Base-by-base conservation (phyloP, 1,284 basidiomycete species). In the Vanrija sp. region DNA sequence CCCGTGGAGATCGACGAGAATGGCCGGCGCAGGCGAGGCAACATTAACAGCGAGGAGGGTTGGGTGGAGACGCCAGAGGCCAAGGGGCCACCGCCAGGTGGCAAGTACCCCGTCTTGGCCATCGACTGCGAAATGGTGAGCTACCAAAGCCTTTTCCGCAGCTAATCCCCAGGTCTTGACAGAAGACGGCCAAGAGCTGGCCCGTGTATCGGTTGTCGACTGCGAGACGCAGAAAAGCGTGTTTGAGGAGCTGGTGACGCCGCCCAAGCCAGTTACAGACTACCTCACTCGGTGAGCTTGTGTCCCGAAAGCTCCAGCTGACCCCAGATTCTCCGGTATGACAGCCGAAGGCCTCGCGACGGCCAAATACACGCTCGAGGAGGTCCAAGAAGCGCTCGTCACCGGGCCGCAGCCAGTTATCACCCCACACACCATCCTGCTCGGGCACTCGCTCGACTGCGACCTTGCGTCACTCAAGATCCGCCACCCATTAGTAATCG, bases 111-210 rank as follows among this genome's bases (percentile, higher is more conserved):
- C 38, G 67, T 79, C 29, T 54, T 75, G 44, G 80, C 82, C 0
- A 73, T 96, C 42, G 93, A 96, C 78, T 97, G 93, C 72, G 92
- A 96, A 75, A 96, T 96, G 92, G 91, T 91, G 61, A 56, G 83
- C 61, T 40, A 15, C 18, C 16, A n/a, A n/a, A n/a, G 48, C 26
- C 9, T 6, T 9, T 9, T 9, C 6, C 7, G 7, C 39, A 49
- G 23, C 56, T 54, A 34, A 56, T 38, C 43, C 46, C 26, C 59
- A 93, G 90, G 91, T 89, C 68, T 66, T 87, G 71, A 92, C 91
- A 0, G 86, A 87, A 65, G 86, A 88, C 47, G 92, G 91, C 6
- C 91, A 90, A 62, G 90, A 91, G 69, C 80, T 97, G 10, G 86
- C 92, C 1, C 80, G 91, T 45, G 83, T 93, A 6, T 92, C 87